Conservation (phyloP, 192 early-diverging fungal species). For the Physocladia obscura region DNA sequence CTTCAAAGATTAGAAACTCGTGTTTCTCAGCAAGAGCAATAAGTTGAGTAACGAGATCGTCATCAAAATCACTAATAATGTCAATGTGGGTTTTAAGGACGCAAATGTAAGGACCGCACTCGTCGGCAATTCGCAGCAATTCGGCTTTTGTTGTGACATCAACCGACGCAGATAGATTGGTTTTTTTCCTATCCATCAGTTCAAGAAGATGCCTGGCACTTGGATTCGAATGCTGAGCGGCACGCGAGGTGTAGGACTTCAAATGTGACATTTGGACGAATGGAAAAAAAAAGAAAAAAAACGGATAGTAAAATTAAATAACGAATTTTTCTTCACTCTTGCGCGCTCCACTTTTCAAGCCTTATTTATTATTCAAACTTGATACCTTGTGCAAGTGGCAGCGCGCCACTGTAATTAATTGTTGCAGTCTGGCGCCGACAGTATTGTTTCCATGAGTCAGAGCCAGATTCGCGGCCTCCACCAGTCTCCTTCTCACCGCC, state of each 20-base stretch:
- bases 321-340: too few species aligned
- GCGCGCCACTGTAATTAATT: constrained; percentile 82
- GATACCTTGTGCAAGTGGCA: constrained; percentile 94
- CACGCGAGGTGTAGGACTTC: constrained; percentile 69
- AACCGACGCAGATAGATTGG: constrained; percentile 86
- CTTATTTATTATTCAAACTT: constrained; percentile 75
- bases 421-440: constrained; percentile 77
- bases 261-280: too few species aligned
- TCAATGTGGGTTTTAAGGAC: constrained; percentile 98
- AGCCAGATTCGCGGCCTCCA: constrained; percentile 87
- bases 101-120: constrained; percentile 88
- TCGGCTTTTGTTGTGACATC: constrained; percentile 88
- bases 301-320: too few species aligned
- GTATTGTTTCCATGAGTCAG: constrained; percentile 93
- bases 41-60: constrained; percentile 73
- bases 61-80: constrained; percentile 90
- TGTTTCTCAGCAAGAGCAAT: constrained; percentile 76
- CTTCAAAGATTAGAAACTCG: constrained; percentile 97
- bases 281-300: too few species aligned
- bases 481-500: constrained; percentile 98
- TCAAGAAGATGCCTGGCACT: constrained; percentile 72
- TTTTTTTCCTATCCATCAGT: constrained; percentile 85
- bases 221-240: constrained; percentile 68
- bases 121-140: constrained; percentile 82
- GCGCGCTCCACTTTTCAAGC: too few species aligned